phyloP scores from a whole-genome alignment of 2,329 filamentous ascomycete species.

The Fusarium haematococcum region DNA sequence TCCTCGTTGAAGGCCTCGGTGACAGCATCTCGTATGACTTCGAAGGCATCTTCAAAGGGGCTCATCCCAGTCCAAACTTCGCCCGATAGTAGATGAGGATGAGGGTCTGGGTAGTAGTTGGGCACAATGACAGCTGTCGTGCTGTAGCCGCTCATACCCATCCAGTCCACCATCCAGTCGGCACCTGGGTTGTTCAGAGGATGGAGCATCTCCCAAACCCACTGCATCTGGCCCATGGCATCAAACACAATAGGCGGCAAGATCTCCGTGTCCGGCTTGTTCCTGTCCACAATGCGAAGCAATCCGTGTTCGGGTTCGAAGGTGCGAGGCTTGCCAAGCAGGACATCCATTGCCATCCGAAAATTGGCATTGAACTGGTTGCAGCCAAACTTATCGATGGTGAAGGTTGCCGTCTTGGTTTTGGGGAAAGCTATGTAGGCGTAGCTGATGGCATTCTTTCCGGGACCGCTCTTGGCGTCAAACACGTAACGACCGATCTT shows the following conservation, averaged over 20 bases:
- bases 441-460: conserved; percentile 12
- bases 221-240: conserved; percentile 20
- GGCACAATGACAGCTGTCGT: conserved; percentile 30
- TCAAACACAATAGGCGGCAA: conserved; percentile 19
- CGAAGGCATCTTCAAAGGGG: background rate
- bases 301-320: conserved; percentile 28
- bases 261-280: background rate
- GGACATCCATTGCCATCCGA: conserved; percentile 40
- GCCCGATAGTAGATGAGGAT: conserved; percentile 12
- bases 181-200: conserved; percentile 23
- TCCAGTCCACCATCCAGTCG: conserved; percentile 27
- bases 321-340: conserved; percentile 30
- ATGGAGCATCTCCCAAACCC: conserved; percentile 33
- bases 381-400: conserved; percentile 32
- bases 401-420: conserved; percentile 2
- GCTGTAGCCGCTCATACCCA: background rate
- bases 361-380: conserved; percentile 45
- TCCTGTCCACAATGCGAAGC: conserved; percentile 27
- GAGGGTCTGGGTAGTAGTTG: conserved; percentile 30
- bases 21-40: background rate
- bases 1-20: conserved; percentile 13
- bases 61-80: background rate
- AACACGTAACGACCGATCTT: conserved; percentile 29
- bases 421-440: conserved; percentile 42
- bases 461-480: background rate